Evolutionary conservation across 208 protist genomes (phyloP), one percentile per base, ranked within the genome.

Genomic region (Angomonas deanei): DNA sequence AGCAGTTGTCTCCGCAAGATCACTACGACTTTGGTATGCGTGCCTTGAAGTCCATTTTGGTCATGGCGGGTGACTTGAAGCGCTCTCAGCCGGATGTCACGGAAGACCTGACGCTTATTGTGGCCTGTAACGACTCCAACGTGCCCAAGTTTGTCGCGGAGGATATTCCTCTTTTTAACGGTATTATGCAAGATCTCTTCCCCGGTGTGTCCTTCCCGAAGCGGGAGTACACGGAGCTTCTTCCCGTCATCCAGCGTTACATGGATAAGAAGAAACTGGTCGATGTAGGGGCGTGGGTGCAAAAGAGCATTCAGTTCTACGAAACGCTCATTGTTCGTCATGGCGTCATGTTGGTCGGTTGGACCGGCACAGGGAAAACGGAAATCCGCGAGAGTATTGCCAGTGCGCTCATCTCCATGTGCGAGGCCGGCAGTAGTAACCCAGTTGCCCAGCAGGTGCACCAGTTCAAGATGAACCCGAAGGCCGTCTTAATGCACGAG

Each of bases 21-120:
- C 96, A 98, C 84, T 98, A 98, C 76, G 98, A 99, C 69, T 99
- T 99, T 71, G 97, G 97, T 64, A 99, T 99, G 97, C 90, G 98
- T 57, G 97, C 97, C 19, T 76, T 99, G 36, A 99, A 99, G 81
- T 98, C 96, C 6, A 98, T 99, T 79, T 82, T 99, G 30, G 97
- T 99, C 26, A 99, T 99, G 97, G 97, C 98, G 3, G 97, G 97
- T 36, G 85, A 97, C 57, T 76, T 98, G 36, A 99, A 99, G 84
- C 86, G 97, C 54, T 95, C 92, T 24, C 91, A 98, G 80, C 93
- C 96, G 5, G 86, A 97, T 61, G 82, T 99, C n/a, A 72, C 86
- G 36, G 98, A 99, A 76, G 96, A 99, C 64, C 88, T 98, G 28
- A 96, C 97, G 3, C 91, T 99, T 19, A 99, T 99, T 63, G 88